Base-by-base conservation (phyloP, 1,284 basidiomycete genomes). In the Bjerkandera adusta region DNA sequence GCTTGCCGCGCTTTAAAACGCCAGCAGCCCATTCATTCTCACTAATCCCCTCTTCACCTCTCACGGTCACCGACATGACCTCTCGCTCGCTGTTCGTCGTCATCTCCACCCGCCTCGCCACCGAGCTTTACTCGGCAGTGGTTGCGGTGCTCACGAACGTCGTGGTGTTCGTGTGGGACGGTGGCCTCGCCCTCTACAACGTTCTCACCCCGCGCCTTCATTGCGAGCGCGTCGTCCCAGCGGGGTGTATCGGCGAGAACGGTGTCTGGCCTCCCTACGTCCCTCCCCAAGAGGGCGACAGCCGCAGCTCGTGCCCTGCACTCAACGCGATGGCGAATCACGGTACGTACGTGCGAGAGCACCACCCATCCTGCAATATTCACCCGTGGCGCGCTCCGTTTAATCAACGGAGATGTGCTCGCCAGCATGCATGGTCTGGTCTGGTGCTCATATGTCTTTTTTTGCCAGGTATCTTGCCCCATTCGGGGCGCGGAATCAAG, bases 261-360 rank as follows among this genome's bases (percentile, higher is more conserved):
- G 85, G 86, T 0, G 62, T 73, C 42, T 89, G 87, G 87, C 85
- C 87, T 1, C 75, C 80, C 53, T 88, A 72, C 55, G 63, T 71
- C 1, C 62, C 80, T 3, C 77, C 84, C 0, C 66, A 63, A 50
- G 71, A 77, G 16, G 77, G 74, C 1, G 85, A 88, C 53, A 87
- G 85, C 55, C 70, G 86, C 5, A 77, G 76, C 53, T 73, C 77
- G 4, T 89, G 86, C 54, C 86, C 86, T 2, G 82, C 75, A 2
- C 61, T 89, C 50, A 89, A 89, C 55, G 81, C 84, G 0, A 69
- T 89, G 75, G 83, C 85, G 5, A 86, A 87, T 61, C 85, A 86
- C 49, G 85, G 84, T 85, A 50, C 36, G 75, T 64, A 2, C 34
- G 34, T 13, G 13, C 32, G 32, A 13, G 32, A 16, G 37, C 24